Evolutionary conservation across 495 filamentous ascomycete species (phyloP).

Genomic region (Chlorociboria aeruginascens): DNA sequence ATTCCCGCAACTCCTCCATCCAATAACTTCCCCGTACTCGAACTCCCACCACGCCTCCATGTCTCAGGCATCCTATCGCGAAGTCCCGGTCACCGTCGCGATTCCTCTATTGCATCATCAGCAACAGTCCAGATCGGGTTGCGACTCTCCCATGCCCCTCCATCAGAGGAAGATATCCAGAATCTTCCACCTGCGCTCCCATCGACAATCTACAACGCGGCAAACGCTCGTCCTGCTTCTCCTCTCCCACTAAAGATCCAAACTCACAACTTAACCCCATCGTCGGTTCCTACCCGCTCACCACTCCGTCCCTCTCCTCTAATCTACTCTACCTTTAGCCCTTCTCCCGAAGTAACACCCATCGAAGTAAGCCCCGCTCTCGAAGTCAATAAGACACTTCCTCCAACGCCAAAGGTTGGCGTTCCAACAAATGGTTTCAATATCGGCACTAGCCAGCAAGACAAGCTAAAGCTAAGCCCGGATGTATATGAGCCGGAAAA

Average conservation of each 20-base stretch:
- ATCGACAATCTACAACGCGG: slow-evolving; percentile 11
- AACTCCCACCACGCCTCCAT: slow-evolving; percentile 14
- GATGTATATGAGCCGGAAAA: slow-evolving; percentile 17
- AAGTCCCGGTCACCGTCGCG: slow-evolving; percentile 15
- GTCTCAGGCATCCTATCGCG: neutral
- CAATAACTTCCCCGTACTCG: slow-evolving; percentile 14
- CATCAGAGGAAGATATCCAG: slow-evolving; percentile 3
- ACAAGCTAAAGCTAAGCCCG: slow-evolving; percentile 11
- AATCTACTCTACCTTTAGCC: neutral
- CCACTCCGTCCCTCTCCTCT: slow-evolving; percentile 1
- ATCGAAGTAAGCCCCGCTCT: neutral
- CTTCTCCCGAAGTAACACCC: neutral
- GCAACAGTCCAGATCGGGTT: slow-evolving; percentile 30
- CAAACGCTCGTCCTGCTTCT: neutral
- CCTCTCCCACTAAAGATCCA: slow-evolving; percentile 3
- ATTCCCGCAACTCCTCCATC: neutral
- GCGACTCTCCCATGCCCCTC: slow-evolving; percentile 22
- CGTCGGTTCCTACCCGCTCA: neutral
- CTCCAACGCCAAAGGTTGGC: slow-evolving; percentile 13
- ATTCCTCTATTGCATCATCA: slow-evolving; percentile 23
- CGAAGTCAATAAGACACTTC: slow-evolving; percentile 15
- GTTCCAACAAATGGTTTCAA: neutral
- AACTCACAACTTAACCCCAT: neutral
- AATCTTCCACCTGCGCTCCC: slow-evolving; percentile 3
- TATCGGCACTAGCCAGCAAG: too few species aligned